Base-by-base conservation (phyloP, 495 filamentous ascomycete species). In the Rhypophila decipiens region DNA sequence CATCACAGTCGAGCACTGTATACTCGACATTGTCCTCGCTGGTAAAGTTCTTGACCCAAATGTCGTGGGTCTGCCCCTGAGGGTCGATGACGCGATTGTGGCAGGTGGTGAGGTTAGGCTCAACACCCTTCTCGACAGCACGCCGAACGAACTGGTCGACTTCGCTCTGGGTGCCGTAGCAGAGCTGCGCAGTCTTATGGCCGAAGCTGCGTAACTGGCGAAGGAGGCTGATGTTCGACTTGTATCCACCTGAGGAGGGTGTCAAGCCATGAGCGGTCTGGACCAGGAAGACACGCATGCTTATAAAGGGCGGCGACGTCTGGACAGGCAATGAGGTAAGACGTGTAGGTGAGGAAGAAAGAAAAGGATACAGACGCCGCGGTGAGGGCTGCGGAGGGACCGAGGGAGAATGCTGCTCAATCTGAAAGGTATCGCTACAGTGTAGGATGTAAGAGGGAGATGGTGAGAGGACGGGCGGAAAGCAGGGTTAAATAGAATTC, bases 171-270 rank as follows among this genome's bases (percentile, higher is more conserved):
- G 34, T 31, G 23, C 49, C 59, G 24, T 62, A 64, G 44, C 59
- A 62, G 38, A 62, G 56, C 34, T 64, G 61, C 17, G 59, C 56
- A 1, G 39, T 31, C 0, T 27, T 49, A 12, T 62, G 56, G 4
- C 56, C 59, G 5, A 42, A n/a, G 10, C 4, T 19, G 39, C 41
- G 17, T 5, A 64, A 50, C 18, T 44, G 43, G 17, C 50, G 59
- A 2, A 64, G 57, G 7, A 64, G 50, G 39, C 36, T 52, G 44
- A 57, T 13, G 42, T 64, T 64, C 10, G 59, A 53, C 46, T 62
- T 62, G 54, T 56, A 64, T 9, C 61, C 61, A 29, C 61, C 61
- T 19, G 61, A 64, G 9, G 61, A 64, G 11, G 61, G 59, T 9
- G 51, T 49, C 33, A 64, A 43, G 20, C 61, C 61, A 34, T 62